Evolutionary conservation across 2,329 filamentous ascomycete species (phyloP), one percentile per base, ranked within the genome.

Genomic region (Tolypocladium album): DNA sequence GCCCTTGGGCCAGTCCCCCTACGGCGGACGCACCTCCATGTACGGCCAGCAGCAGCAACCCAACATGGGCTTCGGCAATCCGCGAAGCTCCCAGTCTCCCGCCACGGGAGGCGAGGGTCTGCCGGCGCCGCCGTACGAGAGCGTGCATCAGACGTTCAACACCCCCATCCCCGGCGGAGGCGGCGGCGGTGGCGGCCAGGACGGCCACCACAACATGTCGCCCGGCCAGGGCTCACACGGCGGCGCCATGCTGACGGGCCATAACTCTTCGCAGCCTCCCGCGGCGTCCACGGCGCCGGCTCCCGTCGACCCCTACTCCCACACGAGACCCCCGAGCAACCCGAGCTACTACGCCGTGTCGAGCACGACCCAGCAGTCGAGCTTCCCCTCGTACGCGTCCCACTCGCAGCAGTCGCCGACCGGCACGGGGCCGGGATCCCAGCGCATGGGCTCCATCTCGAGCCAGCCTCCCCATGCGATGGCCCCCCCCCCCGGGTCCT

Each of bases 91-190:
- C 4, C 72, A 71, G 58, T 74, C 74, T 31, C 87, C 88, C 17
- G 71, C 76, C 12, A 79, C 82, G 9, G 77, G 79, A 36, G 79
- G 77, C 56, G 85, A 90, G 69, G 80, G 79, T 56, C 77, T 92
- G 59, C 82, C 88, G 62, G 79, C 83, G 59, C 84, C 88, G 61
- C 81, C 87, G 8, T 90, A 87, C 73, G 87, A 89, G 64, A 78
- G 84, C 63, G 84, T 86, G 64, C 80, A 88, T 62, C 82, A 86
- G 53, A 79, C 85, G 40, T 90, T 87, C 70, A 80, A 85, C 62
- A 81, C 82, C 64, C 76, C 83, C 22, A 79, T 86, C 69, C 79
- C 82, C 13, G 64, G 64, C 38, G 68, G 68, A 31, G 82, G 82
- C 59, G 78, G 81, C 22, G 69, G 70, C 43, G 72, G 75, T 39